Percentiles rank a stretch among this genome's conserved stretches.
Conservation (phyloP, 2,329 filamentous ascomycete genomes). For the Fusarium sarcochroum region DNA sequence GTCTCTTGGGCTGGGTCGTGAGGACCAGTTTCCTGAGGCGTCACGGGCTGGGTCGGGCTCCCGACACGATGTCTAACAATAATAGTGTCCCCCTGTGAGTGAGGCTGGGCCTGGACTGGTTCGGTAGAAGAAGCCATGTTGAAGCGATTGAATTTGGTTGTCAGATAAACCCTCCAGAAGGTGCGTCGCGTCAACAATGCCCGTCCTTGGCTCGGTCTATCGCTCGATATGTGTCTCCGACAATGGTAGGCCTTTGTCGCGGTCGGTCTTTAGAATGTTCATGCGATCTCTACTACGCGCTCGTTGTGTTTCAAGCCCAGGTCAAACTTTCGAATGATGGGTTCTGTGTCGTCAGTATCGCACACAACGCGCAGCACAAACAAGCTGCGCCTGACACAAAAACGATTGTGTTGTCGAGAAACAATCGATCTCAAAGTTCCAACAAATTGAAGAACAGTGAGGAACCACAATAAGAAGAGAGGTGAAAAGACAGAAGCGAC, state of each 20-base stretch:
- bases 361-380: slow-evolving; percentile 39
- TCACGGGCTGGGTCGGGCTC: slow-evolving; percentile 52
- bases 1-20: slow-evolving; percentile 64
- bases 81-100: slow-evolving; percentile 49
- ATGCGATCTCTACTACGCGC: slow-evolving; percentile 25
- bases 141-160: slow-evolving; percentile 22
- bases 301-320: slow-evolving; percentile 26
- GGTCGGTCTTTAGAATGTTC: slow-evolving; percentile 12
- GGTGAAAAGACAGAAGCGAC: slow-evolving; percentile 8
- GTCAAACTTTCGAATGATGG: slow-evolving; percentile 37
- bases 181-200: slow-evolving; percentile 32
- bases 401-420: slow-evolving; percentile 6
- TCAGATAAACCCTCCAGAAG: slow-evolving; percentile 2
- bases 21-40: slow-evolving; percentile 51
- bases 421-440: background rate
- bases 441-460: background rate
- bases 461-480: background rate
- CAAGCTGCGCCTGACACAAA: slow-evolving; percentile 31
- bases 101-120: slow-evolving; percentile 49
- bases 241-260: background rate
- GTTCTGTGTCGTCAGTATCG: slow-evolving; percentile 36
- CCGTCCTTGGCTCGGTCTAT: slow-evolving; percentile 9
- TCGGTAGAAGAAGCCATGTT: slow-evolving; percentile 56
- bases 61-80: slow-evolving; percentile 50
- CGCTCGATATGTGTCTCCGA: background rate